Evolutionary conservation across 2,329 filamentous ascomycete species (phyloP), one percentile per base, ranked within the genome.

Genomic region (Sporothrix phasma): DNA sequence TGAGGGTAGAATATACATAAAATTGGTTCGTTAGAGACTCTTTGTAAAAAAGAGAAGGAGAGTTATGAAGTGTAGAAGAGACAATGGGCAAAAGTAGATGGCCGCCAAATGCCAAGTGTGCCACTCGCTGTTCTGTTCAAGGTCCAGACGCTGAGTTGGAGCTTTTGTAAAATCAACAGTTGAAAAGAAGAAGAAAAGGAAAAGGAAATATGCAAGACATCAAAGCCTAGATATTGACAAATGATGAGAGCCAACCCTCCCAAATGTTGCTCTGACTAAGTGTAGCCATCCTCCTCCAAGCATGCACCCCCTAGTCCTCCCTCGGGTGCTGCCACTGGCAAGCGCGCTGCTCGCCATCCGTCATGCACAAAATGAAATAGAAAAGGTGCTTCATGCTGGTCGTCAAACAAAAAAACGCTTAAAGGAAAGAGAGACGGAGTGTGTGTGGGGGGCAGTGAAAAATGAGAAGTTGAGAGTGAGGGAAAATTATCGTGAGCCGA

Each of bases 351-450:
- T 62, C 19, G 31, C 47, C 58, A 60, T 60, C 51, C 65, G 45
- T 67, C 54, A 66, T 62, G 61, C 56, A 62, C 61, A 60, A 37
- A 56, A 11, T 7, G 6, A 45, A 46, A 59, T 45, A 45, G 3
- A 29, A 45, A 46, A 56, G 3, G 51, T 62, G 61, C 63, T 64
- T 68, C 65, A 63, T 64, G 53, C 53, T 63, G 10, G 22, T 68
- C 65, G 39, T 68, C 45, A 66, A 66, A 46, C 43, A 60, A 39
- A 66, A 64, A 67, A 64, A 47, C 62, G 58, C 62, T 61, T 37
- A 56, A 49, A 62, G 41, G 61, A 13, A 60, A 31, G n/a, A n/a
- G n/a, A n/a, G n/a, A n/a, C n/a, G n/a, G n/a, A n/a, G n/a, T n/a
- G n/a, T n/a, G n/a, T n/a, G n/a, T n/a, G n/a, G n/a, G n/a, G n/a